Percentiles rank a stretch among this genome's conserved stretches.
Conservation (phyloP, 352 stramenopile species). For the Pythium biforme region DNA sequence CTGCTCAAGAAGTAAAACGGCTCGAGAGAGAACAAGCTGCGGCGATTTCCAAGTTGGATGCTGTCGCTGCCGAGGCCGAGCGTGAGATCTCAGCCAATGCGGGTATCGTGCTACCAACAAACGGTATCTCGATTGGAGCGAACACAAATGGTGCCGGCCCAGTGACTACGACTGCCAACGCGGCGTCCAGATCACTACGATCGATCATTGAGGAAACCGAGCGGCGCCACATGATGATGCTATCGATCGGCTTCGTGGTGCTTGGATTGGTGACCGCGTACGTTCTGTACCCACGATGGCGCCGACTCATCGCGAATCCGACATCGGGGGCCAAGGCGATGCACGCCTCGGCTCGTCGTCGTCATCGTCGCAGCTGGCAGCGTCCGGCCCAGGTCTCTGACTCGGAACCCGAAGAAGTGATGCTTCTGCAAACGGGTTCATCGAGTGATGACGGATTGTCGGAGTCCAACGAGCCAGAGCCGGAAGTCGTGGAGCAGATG, state of each 20-base stretch:
- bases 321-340: slow-evolving; percentile 1
- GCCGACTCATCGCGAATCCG: slow-evolving; percentile 8
- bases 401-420: slow-evolving; percentile 24
- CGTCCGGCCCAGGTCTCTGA: slow-evolving; percentile 7
- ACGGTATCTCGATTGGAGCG: not conserved
- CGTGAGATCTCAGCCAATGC: slow-evolving; percentile 4
- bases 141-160: no score
- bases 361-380: slow-evolving; percentile 19
- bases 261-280: slow-evolving; percentile 8
- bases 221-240: slow-evolving; percentile 9
- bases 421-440: slow-evolving; percentile 14
- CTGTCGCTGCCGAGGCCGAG: slow-evolving; percentile 1
- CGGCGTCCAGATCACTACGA: not conserved
- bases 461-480: slow-evolving; percentile 20
- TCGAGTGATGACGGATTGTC: slow-evolving; percentile 15
- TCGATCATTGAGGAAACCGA: slow-evolving; percentile 18
- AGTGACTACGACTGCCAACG: not conserved
- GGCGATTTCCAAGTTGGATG: not conserved
- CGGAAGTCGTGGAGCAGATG: slow-evolving; percentile 23
- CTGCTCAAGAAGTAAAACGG: not conserved
- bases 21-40: not conserved
- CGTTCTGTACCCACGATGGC: slow-evolving; percentile 15
- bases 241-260: slow-evolving; percentile 18
- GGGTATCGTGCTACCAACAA: not conserved
- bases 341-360: not conserved